Base-by-base conservation (phyloP, 1,139 yeast genomes). In the Tardiomyces blankii region DNA sequence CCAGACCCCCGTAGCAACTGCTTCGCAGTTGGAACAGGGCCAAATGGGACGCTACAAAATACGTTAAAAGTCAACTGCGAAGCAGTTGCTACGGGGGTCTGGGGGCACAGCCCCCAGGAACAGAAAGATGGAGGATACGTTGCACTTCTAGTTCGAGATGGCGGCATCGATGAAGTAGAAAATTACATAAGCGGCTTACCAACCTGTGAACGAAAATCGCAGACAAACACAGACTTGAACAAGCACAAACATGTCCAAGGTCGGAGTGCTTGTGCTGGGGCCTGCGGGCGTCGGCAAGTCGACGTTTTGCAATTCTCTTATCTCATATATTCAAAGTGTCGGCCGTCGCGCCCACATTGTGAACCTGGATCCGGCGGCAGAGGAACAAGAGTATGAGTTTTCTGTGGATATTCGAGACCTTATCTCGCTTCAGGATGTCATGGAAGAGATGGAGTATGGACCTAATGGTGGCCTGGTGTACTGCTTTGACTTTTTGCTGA, bases 351-450 rank as follows among this genome's bases (percentile, higher is more conserved):
- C 96, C 1, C 97, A 91, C 63, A 78, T 93, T 40, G 96, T 91
- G 23, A 91, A 91, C 61, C 69, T 93, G 44, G 98, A 91, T 65
- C 99, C 99, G 8, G 98, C 98, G 0, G 98, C 98, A 2, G 96
- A 88, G 52, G 87, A 97, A 13, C 78, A 78, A 2, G 89, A 89
- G 58, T 91, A 77, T 62, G 96, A 88, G 59, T 93, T 91, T 62
- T 83, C 95, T 16, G 82, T 91, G 27, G 98, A 91, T 64, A 89
- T 93, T 40, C 72, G 96, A 55, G 96, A 91, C 61, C 72, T 91
- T 57, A 85, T 93, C 43, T 85, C 95, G 1, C 68, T 91, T 43
- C 91, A 88, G 52, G 97, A 91, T 65, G 96, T 89, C n/a, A 89
- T 89, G 94, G 96, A 88, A 54, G 96, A 88, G 62, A 73, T 88